Percentiles rank a stretch among this genome's conserved stretches.
These are phyloP conservation scores for Hypericum perforatum DNA, from an alignment of 345 rosid genomes.

Conservation along the genomic window DNA sequence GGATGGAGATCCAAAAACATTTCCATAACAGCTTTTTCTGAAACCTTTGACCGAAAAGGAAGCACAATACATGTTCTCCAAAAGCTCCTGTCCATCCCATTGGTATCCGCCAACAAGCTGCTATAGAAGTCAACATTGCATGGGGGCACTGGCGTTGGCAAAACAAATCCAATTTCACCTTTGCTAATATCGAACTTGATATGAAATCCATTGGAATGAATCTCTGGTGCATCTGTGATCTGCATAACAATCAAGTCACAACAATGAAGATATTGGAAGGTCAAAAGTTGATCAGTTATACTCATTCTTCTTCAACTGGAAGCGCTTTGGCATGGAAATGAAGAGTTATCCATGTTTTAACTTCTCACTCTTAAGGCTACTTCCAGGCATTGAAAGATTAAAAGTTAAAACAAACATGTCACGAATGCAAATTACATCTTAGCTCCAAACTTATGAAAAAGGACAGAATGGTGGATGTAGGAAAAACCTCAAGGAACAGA, in stretches of 20 bases:
- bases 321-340: too few species aligned
- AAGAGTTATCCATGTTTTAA: too few species aligned
- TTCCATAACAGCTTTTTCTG: slow-evolving; percentile 45
- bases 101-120: slow-evolving; percentile 30
- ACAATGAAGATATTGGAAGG: background rate
- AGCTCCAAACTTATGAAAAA: too few species aligned
- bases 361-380: too few species aligned
- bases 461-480: too few species aligned
- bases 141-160: slow-evolving; percentile 73
- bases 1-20: slow-evolving; percentile 94
- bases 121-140: slow-evolving; percentile 47
- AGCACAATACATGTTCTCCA: slow-evolving; percentile 92
- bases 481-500: too few species aligned
- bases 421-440: too few species aligned
- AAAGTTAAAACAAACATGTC: too few species aligned
- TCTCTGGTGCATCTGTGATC: slow-evolving; percentile 96
- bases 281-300: too few species aligned
- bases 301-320: too few species aligned
- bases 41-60: slow-evolving; percentile 62
- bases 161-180: slow-evolving; percentile 89
- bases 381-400: too few species aligned
- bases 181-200: slow-evolving; percentile 79
- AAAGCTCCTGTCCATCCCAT: slow-evolving; percentile 25
- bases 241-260: slow-evolving; percentile 23
- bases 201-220: slow-evolving; percentile 95